Evolutionary conservation across 2,329 filamentous ascomycete genomes (phyloP).

Genomic region (Xylaria sp.): DNA sequence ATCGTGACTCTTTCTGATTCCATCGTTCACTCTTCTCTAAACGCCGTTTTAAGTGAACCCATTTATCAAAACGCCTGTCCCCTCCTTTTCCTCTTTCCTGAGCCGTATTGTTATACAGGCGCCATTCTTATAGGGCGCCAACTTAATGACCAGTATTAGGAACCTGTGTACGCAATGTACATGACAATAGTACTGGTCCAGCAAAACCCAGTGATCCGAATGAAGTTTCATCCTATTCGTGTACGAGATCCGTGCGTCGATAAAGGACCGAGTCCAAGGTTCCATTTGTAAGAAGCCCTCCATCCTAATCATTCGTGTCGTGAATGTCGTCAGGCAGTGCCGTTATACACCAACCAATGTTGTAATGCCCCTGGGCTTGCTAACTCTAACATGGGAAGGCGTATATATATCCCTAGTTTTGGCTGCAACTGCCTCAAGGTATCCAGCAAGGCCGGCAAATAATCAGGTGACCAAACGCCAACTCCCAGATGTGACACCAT

Average conservation of each 20-base stretch:
- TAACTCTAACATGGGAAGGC: slow-evolving; percentile 35
- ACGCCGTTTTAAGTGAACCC: slow-evolving; percentile 28
- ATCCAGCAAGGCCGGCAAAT: slow-evolving; percentile 49
- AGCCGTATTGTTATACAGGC: slow-evolving; percentile 32
- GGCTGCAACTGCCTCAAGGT: slow-evolving; percentile 36
- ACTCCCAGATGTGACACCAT: slow-evolving; percentile 44
- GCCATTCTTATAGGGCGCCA: slow-evolving; percentile 1
- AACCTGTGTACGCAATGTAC: background rate
- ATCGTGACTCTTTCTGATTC: slow-evolving; percentile 18
- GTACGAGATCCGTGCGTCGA: slow-evolving; percentile 24
- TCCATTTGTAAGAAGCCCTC: slow-evolving; percentile 20
- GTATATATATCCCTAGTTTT: slow-evolving; percentile 36
- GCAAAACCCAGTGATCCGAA: slow-evolving; percentile 12
- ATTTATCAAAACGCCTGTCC: slow-evolving; percentile 28
- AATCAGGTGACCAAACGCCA: slow-evolving; percentile 44
- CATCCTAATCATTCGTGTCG: slow-evolving; percentile 33
- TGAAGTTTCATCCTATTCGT: slow-evolving; percentile 13
- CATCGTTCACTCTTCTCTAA: slow-evolving; percentile 23
- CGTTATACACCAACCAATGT: slow-evolving; percentile 38
- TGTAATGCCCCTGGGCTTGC: slow-evolving; percentile 35
- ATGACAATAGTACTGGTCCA: background rate
- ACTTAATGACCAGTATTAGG: slow-evolving; percentile 5
- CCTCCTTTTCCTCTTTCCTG: slow-evolving; percentile 10
- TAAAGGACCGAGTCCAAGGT: slow-evolving; percentile 33
- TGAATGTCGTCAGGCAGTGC: slow-evolving; percentile 32